Conservation (phyloP, 805 yeast species). For the Yarrowia hollandica region DNA sequence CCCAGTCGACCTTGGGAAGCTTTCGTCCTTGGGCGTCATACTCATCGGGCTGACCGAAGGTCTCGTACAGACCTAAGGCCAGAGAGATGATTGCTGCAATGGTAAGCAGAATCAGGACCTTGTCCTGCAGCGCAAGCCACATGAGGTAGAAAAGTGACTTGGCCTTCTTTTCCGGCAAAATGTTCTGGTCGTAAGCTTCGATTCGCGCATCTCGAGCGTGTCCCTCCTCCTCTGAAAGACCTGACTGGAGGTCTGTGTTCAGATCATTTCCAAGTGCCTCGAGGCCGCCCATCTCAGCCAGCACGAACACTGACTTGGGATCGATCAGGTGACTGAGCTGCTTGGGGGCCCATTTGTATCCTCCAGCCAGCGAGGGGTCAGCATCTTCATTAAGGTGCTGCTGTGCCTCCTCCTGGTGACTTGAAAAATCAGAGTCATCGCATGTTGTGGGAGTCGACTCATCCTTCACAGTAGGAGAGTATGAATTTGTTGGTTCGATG, state of each 20-base stretch:
- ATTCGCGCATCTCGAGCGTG: conserved; percentile 41
- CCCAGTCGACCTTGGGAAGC: conserved; percentile 91
- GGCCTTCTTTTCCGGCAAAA: conserved; percentile 67
- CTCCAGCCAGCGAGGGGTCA: not conserved
- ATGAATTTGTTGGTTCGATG: conserved; percentile 1
- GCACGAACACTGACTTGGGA: conserved; percentile 43
- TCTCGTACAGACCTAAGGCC: conserved; percentile 87
- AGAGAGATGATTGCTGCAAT: conserved; percentile 88
- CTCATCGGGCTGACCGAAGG: conserved; percentile 78
- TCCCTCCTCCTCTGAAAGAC: conserved; percentile 38
- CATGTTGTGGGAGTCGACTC: not conserved
- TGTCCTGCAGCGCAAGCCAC: conserved; percentile 85
- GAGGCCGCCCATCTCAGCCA: conserved; percentile 45
- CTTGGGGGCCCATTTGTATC: conserved; percentile 31
- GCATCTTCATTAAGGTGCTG: conserved; percentile 11
- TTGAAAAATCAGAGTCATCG: not conserved
- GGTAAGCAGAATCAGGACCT: conserved; percentile 77
- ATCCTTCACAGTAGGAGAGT: conserved; percentile 17
- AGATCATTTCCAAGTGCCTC: conserved; percentile 39
- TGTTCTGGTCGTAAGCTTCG: conserved; percentile 64
- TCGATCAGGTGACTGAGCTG: conserved; percentile 40
- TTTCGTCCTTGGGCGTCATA: conserved; percentile 76
- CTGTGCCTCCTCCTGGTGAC: conserved; percentile 15
- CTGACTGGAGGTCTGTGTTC: conserved; percentile 39
- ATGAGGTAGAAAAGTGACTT: conserved; percentile 69